Evolutionary conservation across 1,284 basidiomycete genomes (phyloP).

Genomic region (Pseudomicrostroma phylloplanum): DNA sequence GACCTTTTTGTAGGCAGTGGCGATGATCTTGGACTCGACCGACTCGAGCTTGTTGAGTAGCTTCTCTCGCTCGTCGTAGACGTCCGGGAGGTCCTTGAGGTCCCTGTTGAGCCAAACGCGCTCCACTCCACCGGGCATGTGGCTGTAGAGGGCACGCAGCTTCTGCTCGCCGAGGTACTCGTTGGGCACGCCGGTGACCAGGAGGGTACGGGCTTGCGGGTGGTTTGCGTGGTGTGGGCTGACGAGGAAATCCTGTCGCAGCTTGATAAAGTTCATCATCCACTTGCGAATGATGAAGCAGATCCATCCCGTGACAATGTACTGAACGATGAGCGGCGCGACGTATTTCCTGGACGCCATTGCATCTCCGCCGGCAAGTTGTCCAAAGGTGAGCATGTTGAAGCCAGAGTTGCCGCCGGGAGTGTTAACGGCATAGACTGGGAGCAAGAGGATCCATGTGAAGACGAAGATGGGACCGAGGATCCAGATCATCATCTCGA

Average conservation of each 20-base stretch:
- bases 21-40: slow-evolving; percentile 71
- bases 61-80: slow-evolving; percentile 70
- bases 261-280: slow-evolving; percentile 70
- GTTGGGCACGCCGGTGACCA: slow-evolving; percentile 80
- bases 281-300: slow-evolving; percentile 73
- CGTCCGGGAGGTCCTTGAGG: slow-evolving; percentile 72
- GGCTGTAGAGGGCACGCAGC: slow-evolving; percentile 63
- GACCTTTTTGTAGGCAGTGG: slow-evolving; percentile 63
- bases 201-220: slow-evolving; percentile 77
- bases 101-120: slow-evolving; percentile 83
- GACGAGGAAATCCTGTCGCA: slow-evolving; percentile 78
- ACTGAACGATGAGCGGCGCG: slow-evolving; percentile 40
- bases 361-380: slow-evolving; percentile 49
- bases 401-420: slow-evolving; percentile 58
- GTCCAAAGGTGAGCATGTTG: slow-evolving; percentile 73
- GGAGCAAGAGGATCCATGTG: slow-evolving; percentile 58
- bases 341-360: slow-evolving; percentile 39
- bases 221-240: slow-evolving; percentile 65
- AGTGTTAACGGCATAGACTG: slow-evolving; percentile 56
- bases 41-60: slow-evolving; percentile 74
- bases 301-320: slow-evolving; percentile 60
- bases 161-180: slow-evolving; percentile 64
- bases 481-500: slow-evolving; percentile 69
- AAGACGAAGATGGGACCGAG: slow-evolving; percentile 64
- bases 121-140: slow-evolving; percentile 75